Evolutionary conservation across 2,329 filamentous ascomycete species (phyloP), one percentile per base, ranked within the genome.

Genomic region (Davidsoniella virescens): DNA sequence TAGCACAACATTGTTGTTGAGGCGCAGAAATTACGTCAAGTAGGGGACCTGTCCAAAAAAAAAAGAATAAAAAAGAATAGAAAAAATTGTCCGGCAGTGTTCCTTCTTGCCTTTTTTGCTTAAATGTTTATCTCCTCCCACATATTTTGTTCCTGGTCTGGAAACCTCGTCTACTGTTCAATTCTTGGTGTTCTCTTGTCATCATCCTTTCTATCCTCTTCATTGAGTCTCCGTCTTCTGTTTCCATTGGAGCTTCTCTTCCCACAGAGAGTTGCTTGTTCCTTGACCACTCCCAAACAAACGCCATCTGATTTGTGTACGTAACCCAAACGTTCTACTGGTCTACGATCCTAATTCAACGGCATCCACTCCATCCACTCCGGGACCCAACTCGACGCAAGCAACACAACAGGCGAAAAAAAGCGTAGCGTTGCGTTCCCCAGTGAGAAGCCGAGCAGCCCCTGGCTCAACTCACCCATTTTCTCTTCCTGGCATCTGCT

Each of bases 151-250:
- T 47, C 29, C 23, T 29, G 47, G 38, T 29, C 14, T 38, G 49
- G 40, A 3, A 52, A 49, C 50, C n/a, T 47, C 43, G 53, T 36
- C 43, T 33, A 33, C 29, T 33, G 29, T 12, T 46, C 51, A 48
- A 48, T 54, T 54, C 54, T 52, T 51, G 8, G 54, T 41, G 53
- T 53, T 58, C 57, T 46, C 48, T 56, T 57, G 29, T 33, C 29
- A 4, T 12, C 29, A 33, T 33, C 29, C 29, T 33, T 33, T 33
- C 29, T 33, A 33, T 33, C 29, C 29, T 33, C 12, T 33, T 33
- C 29, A 33, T 33, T 55, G 47, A 16, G 23, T 17, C 33, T 40
- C 16, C 5, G 16, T 41, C 23, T 39, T 5, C 40, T 7, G 26
- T n/a, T 16, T 23, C 37, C 12, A 10, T n/a, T 18, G 20, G n/a